Evolutionary conservation across 306 rosid genomes (phyloP), one percentile per base, ranked within the genome.

Genomic region (Rubus parviflorus): DNA sequence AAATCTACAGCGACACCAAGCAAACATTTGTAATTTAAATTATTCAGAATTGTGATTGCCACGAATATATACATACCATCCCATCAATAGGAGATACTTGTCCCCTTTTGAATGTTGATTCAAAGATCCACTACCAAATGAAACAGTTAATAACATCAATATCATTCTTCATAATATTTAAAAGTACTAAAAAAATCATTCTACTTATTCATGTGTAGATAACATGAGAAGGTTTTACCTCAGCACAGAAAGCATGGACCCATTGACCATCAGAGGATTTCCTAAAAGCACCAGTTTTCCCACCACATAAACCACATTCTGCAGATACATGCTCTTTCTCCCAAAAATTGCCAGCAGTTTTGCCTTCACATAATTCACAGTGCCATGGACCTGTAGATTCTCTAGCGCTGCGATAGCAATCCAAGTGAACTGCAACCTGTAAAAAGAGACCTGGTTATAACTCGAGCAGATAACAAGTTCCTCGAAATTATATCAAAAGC

Each of bases 221-320:
- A 35, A 66, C 56, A 73, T 15, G 30, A 77, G 70, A 63, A 66
- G 14, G 37, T 61, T 48, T 77, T 83, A 96, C 99, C 97, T 96
- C 98, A 2, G 99, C 98, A 81, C 99, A 96, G 78, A 92, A 91
- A 67, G 98, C 99, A 87, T 96, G 99, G 73, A 92, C 90, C 99
- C 99, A 96, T 78, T 91, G 96, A 71, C 98, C 97, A 88, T 88
- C 88, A 73, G 94, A 87, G 51, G 92, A 85, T 81, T 89, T 96
- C 88, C 99, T 88, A 82, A 91, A 93, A 81, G 99, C 98, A 86
- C 98, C 99, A 73, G 90, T 80, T 68, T 88, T 87, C 48, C 97
- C 99, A 77, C 96, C 94, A 63, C 99, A 96, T 74, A 96, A 81
- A 83, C 93, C 94, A 81, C 99, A 96, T 83, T 96, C 98, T 22